A percentile compares a stretch with the other conserved stretches of the same genome.
phyloP scores from a whole-genome alignment of 2,329 filamentous ascomycete species.

The Colletotrichum lini region DNA sequence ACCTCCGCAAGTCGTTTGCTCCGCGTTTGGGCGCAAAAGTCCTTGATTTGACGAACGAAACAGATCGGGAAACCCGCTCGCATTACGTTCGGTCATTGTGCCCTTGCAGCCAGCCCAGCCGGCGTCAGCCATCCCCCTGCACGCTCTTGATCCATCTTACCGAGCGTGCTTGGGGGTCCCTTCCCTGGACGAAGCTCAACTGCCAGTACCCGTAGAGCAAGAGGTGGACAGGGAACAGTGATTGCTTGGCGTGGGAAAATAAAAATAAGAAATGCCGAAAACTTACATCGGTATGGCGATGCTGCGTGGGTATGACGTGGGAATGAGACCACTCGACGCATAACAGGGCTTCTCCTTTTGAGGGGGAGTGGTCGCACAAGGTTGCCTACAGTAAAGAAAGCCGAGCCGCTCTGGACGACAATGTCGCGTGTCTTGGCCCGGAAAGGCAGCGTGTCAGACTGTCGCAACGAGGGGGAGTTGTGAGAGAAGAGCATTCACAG shows the following conservation, averaged over 20 bases:
- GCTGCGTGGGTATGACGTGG: slow-evolving; percentile 31
- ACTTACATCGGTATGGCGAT: slow-evolving; percentile 26
- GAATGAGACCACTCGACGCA: slow-evolving; percentile 25
- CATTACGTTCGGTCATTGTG: slow-evolving; percentile 15
- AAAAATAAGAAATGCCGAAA: neutral
- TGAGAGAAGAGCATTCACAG: neutral
- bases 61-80: slow-evolving; percentile 33
- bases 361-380: slow-evolving; percentile 12
- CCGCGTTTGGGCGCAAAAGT: slow-evolving; percentile 11
- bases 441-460: neutral
- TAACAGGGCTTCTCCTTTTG: slow-evolving; percentile 2
- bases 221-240: slow-evolving; percentile 2
- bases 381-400: slow-evolving; percentile 12
- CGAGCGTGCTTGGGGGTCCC: slow-evolving; percentile 19
- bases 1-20: neutral
- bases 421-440: slow-evolving; percentile 5
- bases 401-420: neutral
- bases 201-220: slow-evolving; percentile 19
- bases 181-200: slow-evolving; percentile 10
- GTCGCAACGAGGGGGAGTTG: neutral
- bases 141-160: neutral
- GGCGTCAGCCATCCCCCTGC: neutral
- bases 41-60: slow-evolving; percentile 5
- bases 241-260: slow-evolving; percentile 16
- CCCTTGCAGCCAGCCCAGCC: neutral